Evolutionary conservation across 2,329 filamentous ascomycete species (phyloP), one percentile per base, ranked within the genome.

Genomic region (Colletotrichum australisinense): DNA sequence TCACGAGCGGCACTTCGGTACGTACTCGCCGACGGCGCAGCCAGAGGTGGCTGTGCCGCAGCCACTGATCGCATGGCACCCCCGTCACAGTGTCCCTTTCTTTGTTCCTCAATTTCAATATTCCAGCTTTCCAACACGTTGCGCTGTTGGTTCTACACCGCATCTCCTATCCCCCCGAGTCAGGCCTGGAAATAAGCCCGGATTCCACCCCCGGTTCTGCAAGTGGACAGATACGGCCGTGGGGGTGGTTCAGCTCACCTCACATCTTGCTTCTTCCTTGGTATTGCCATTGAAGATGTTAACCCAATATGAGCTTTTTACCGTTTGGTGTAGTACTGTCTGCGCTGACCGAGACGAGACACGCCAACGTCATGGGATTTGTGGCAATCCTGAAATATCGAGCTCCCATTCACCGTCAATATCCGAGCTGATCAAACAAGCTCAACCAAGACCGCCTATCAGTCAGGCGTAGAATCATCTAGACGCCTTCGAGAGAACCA

Each of bases 31-130:
- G 32, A 5, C 12, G 9, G 19, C 28, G 19, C 42, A 14, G 62
- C 46, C 62, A 60, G 30, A 55, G 55, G 42, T 67, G 63, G 63
- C 57, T 68, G 69, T 62, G 69, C 63, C 69, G 49, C 56, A 72
- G 69, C 69, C 64, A 22, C 69, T 68, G 69, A 72, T 35, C 57
- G 22, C 59, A 72, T 66, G 11, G n/a, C 11, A 49, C 42, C 42
- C 22, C 24, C 12, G 26, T 35, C 46, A 11, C 28, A 14, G 24
- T n/a, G 19, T 14, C 7, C 7, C 11, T 28, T 59, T 30, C 65
- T 67, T 67, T 67, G 46, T 62, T 49, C 19, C 28, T 53, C 19
- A 28, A 22, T 32, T 53, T 26, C 28, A 5, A 22, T 16, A 9
- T 32, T 63, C n/a, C 19, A 22, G 11, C 5, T 32, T 63, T 55